Evolutionary conservation across 257 asterid genomes (phyloP).

Genomic region (Solanum chmielewskii): DNA sequence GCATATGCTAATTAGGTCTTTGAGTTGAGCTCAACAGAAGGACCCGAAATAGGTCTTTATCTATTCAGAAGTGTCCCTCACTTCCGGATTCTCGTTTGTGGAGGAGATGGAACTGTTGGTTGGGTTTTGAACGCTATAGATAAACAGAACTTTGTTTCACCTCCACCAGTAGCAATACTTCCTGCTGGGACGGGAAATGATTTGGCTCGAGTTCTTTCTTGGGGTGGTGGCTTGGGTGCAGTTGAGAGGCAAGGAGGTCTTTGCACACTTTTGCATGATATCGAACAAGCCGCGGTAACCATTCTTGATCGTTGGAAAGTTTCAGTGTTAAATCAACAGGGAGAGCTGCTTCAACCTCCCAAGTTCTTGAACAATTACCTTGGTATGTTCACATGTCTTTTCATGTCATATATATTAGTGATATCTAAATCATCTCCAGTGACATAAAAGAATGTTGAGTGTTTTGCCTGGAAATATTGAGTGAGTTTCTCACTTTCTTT

Average conservation of each 20-base stretch:
- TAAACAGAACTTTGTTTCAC: constrained; percentile 82
- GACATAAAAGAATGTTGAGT: not conserved
- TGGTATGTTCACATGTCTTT: constrained; percentile 33
- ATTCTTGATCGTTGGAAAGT: constrained; percentile 97
- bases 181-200: constrained; percentile 99
- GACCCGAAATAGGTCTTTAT: constrained; percentile 89
- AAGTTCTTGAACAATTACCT: constrained; percentile 92
- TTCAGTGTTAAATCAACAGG: constrained; percentile 56
- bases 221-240: constrained; percentile 99
- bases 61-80: constrained; percentile 78
- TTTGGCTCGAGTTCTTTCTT: constrained; percentile 91
- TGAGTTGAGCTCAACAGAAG: constrained; percentile 81
- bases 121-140: constrained; percentile 90
- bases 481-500: not conserved
- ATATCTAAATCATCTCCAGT: not conserved
- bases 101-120: constrained; percentile 99
- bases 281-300: constrained; percentile 97
- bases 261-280: constrained; percentile 66
- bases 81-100: constrained; percentile 83
- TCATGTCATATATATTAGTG: not conserved
- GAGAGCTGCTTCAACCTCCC: constrained; percentile 49
- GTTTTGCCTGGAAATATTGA: not conserved
- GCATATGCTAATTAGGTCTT: constrained; percentile 30
- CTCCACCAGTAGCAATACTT: constrained; percentile 99
- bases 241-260: constrained; percentile 99